Percentiles rank a stretch among this genome's conserved stretches.
phyloP scores from a whole-genome alignment of 164 flowering plant genomes.

The Akebia trifoliata region DNA sequence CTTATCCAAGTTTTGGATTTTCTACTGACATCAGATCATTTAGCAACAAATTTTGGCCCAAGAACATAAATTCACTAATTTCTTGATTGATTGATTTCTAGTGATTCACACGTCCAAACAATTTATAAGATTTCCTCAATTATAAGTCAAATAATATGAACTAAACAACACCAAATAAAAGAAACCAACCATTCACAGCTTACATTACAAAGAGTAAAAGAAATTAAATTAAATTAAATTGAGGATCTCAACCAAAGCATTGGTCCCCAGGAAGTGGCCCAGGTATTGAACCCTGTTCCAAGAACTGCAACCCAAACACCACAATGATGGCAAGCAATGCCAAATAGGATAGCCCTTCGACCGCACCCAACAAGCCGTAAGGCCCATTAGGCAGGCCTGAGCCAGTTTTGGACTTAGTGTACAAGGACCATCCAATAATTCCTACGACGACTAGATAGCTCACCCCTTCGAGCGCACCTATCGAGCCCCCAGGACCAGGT shows the following conservation, averaged over 20 bases:
- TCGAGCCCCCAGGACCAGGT: slow-evolving; percentile 91
- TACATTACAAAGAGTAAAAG: slow-evolving; percentile 1
- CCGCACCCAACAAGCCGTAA: slow-evolving; percentile 82
- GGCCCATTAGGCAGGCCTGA: slow-evolving; percentile 89
- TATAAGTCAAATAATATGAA: too few species aligned
- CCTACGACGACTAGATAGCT: slow-evolving; percentile 72
- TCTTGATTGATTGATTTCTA: too few species aligned
- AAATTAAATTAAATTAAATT: neutral
- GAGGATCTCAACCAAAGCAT: slow-evolving; percentile 61
- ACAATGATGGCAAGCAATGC: slow-evolving; percentile 55
- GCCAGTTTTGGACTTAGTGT: slow-evolving; percentile 80
- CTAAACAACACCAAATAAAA: too few species aligned
- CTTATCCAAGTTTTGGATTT: too few species aligned
- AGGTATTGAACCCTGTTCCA: slow-evolving; percentile 71
- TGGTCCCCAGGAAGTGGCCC: slow-evolving; percentile 83
- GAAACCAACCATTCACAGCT: too few species aligned
- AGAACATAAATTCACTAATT: too few species aligned
- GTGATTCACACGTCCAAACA: too few species aligned
- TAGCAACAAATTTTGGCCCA: too few species aligned
- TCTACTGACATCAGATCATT: too few species aligned
- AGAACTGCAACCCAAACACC: slow-evolving; percentile 76
- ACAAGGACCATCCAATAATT: slow-evolving; percentile 79
- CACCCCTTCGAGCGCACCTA: slow-evolving; percentile 91
- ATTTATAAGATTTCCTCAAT: too few species aligned
- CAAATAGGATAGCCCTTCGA: slow-evolving; percentile 80